phyloP scores from a whole-genome alignment of 495 filamentous ascomycete genomes.

The Poronia punctata region DNA sequence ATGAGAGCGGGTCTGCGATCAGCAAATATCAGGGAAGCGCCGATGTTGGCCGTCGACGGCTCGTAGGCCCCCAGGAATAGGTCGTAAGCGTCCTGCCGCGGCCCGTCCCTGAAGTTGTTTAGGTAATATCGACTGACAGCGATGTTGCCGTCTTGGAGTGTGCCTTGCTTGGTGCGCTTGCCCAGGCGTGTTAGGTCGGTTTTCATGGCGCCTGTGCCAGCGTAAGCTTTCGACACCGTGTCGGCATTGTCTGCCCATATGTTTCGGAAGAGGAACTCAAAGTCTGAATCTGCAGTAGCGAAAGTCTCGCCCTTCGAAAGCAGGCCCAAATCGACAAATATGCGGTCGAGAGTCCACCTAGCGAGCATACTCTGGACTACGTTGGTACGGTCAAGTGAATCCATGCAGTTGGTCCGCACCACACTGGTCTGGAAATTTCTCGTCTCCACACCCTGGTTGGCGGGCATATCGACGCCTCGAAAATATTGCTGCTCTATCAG shows the following conservation, averaged over 20 bases:
- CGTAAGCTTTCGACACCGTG: conserved; percentile 83
- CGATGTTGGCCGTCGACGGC: conserved; percentile 56
- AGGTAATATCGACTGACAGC: conserved; percentile 75
- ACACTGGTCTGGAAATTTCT: conserved; percentile 75
- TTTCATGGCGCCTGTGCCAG: conserved; percentile 91
- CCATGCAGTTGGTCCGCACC: conserved; percentile 97
- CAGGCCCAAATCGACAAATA: conserved; percentile 74
- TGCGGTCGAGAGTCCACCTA: conserved; percentile 76
- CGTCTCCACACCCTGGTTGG: conserved; percentile 65
- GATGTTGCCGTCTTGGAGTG: conserved; percentile 73
- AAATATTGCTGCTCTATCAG: conserved; percentile 80
- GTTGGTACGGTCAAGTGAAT: conserved; percentile 96
- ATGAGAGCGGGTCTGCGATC: conserved; percentile 82
- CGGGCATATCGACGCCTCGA: conserved; percentile 80
- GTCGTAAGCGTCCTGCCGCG: conserved; percentile 90
- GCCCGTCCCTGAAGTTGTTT: conserved; percentile 91
- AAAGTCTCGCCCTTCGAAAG: conserved; percentile 61
- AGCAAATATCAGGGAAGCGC: conserved; percentile 63
- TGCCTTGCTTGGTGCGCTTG: conserved; percentile 73
- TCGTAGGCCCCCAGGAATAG: conserved; percentile 83
- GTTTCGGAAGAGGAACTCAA: conserved; percentile 86
- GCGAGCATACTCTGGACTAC: conserved; percentile 95
- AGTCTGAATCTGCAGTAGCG: conserved; percentile 62
- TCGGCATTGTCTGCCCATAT: conserved; percentile 98
- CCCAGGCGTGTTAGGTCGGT: conserved; percentile 92